A percentile compares a stretch with the other conserved stretches of the same genome.
Evolutionary conservation across 1,284 basidiomycete genomes (phyloP).

Genomic region (Ceratobasidium papillatum): DNA sequence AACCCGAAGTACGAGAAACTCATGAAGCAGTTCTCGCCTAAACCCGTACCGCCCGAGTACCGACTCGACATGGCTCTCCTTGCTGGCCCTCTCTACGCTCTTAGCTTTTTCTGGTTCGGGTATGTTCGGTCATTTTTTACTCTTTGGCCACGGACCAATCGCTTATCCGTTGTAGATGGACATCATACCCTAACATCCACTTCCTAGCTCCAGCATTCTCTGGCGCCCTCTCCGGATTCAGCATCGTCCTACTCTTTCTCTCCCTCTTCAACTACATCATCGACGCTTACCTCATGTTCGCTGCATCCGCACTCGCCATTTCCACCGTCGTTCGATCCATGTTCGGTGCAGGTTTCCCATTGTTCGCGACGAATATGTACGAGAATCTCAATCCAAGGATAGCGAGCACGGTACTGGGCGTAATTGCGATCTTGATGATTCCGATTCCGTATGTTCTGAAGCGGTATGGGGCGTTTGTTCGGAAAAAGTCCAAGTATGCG

Average conservation of each 20-base stretch:
- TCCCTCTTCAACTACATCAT: constrained; percentile 57
- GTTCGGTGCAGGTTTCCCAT: constrained; percentile 58
- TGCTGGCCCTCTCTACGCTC: constrained; percentile 50
- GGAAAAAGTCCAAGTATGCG: constrained; percentile 43
- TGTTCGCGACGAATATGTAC: constrained; percentile 62
- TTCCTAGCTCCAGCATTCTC: constrained; percentile 57
- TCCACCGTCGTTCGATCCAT: constrained; percentile 58
- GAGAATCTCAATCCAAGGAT: constrained; percentile 55
- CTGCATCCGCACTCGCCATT: constrained; percentile 59
- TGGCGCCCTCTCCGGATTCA: constrained; percentile 57
- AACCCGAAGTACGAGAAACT: constrained; percentile 47
- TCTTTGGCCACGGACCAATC: too few relatives aligned
- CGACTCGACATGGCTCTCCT: constrained; percentile 50
- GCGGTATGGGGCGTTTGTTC: constrained; percentile 40
- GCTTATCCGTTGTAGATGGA: constrained; percentile 53
- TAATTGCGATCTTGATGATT: constrained; percentile 49
- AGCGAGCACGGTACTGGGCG: constrained; percentile 54
- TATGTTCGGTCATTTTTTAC: constrained; percentile 48
- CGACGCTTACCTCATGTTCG: constrained; percentile 59
- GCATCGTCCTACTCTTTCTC: constrained; percentile 57
- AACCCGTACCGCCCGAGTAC: constrained; percentile 49
- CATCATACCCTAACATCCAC: constrained; percentile 53
- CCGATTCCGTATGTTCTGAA: constrained; percentile 45
- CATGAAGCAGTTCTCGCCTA: constrained; percentile 41
- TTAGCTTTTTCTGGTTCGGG: constrained; percentile 56